Percentiles rank a stretch among this genome's conserved stretches.
These are phyloP conservation scores for Acidomyces sp. DNA, from an alignment of 495 filamentous ascomycete species.

Conservation along the genomic window DNA sequence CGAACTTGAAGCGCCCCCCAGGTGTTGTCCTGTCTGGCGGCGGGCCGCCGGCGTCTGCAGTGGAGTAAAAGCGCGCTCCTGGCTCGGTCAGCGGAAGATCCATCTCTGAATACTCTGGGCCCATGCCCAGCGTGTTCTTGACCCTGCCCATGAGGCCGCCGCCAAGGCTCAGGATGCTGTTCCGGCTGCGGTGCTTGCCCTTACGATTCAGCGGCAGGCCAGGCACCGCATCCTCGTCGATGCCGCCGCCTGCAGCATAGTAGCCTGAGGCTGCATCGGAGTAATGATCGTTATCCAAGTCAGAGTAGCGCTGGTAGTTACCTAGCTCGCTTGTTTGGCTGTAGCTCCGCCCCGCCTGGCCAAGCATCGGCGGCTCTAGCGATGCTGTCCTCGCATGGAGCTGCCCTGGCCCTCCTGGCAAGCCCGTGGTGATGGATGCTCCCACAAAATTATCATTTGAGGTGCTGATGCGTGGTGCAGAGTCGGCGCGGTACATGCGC, in stretches of 20 bases:
- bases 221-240: conserved; percentile 44
- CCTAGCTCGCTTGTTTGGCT: conserved; percentile 73
- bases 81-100: conserved; percentile 85
- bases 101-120: conserved; percentile 91
- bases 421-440: conserved; percentile 29
- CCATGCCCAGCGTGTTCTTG: conserved; percentile 87
- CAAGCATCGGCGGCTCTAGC: conserved; percentile 24
- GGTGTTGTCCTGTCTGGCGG: conserved; percentile 8
- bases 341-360: conserved; percentile 41
- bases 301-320: conserved; percentile 85
- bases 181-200: conserved; percentile 56
- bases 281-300: conserved; percentile 55
- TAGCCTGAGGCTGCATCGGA: conserved; percentile 33
- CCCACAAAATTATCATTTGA: conserved; percentile 96
- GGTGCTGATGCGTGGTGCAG: conserved; percentile 62
- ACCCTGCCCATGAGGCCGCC: conserved; percentile 75
- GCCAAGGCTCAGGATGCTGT: conserved; percentile 74
- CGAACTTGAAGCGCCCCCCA: conserved; percentile 66
- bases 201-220: conserved; percentile 31
- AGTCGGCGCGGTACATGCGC: conserved; percentile 53
- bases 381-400: conserved; percentile 15
- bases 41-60: conserved; percentile 28
- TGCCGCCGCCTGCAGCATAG: conserved; percentile 45
- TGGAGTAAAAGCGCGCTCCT: conserved; percentile 36
- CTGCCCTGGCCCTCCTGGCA: conserved; percentile 40